These are phyloP conservation scores for Pestalotiopsis sp. DNA, from an alignment of 2,329 filamentous ascomycete genomes.

Conservation along the genomic window DNA sequence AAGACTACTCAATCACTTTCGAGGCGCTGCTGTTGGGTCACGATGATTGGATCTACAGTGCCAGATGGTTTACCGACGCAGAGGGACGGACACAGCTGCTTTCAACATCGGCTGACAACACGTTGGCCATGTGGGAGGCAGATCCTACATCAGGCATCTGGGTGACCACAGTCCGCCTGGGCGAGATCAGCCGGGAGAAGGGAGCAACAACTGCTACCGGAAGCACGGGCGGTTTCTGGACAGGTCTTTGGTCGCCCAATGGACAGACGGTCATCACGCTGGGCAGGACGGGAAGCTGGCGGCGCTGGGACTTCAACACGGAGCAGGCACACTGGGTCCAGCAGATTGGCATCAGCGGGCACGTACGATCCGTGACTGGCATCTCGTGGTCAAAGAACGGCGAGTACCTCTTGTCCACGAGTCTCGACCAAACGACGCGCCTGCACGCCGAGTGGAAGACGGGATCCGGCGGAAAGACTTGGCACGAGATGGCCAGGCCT, in stretches of 20 bases:
- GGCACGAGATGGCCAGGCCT: conserved; percentile 94
- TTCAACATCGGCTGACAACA: conserved; percentile 93
- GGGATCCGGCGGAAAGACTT: conserved; percentile 52
- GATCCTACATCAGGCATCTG: conserved; percentile 86
- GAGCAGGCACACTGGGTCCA: conserved; percentile 74
- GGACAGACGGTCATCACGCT: conserved; percentile 78
- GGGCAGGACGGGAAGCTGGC: conserved; percentile 91
- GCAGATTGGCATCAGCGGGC: conserved; percentile 77
- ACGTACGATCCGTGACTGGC: conserved; percentile 79
- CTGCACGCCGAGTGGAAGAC: conserved; percentile 80
- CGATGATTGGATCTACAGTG: conserved; percentile 97
- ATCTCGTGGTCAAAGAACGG: conserved; percentile 84
- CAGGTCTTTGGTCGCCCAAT: conserved; percentile 85
- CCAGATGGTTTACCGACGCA: conserved; percentile 66
- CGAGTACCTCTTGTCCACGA: conserved; percentile 84
- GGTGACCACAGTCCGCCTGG: conserved; percentile 82
- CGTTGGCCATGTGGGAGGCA: conserved; percentile 88
- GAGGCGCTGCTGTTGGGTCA: conserved; percentile 93
- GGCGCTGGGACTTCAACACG: conserved; percentile 73
- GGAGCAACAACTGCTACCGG: conserved; percentile 96
- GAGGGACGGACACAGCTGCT: conserved; percentile 70
- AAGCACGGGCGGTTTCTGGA: conserved; percentile 96
- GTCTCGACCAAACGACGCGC: conserved; percentile 89
- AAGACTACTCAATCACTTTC: conserved; percentile 82
- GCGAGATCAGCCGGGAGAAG: conserved; percentile 93